Conservation (phyloP, 495 filamentous ascomycete genomes). For the Penicillium salamii region DNA sequence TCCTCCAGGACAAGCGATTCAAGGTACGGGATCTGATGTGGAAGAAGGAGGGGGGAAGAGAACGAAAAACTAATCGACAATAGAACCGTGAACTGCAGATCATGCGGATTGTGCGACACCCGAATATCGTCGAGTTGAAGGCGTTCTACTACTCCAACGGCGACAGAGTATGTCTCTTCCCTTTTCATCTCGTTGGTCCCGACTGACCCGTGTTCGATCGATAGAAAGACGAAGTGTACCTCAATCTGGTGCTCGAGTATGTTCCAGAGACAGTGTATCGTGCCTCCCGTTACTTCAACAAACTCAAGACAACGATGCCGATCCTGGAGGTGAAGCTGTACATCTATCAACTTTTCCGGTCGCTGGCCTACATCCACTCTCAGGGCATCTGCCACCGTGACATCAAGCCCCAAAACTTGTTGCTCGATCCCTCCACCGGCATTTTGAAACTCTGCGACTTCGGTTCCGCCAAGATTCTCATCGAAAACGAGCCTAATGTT, state of each 20-base stretch:
- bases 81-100: constrained; percentile 99
- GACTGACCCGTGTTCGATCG: constrained; percentile 14
- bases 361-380: constrained; percentile 97
- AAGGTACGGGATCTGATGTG: constrained; percentile 75
- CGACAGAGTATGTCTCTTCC: constrained; percentile 72
- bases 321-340: constrained; percentile 98
- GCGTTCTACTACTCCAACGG: constrained; percentile 99
- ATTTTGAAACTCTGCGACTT: constrained; percentile 98
- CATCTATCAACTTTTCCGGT: constrained; percentile 98
- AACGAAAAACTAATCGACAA: constrained; percentile 30
- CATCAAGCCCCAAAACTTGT: constrained; percentile 97
- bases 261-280: constrained; percentile 98
- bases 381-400: constrained; percentile 99
- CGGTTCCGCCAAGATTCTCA: constrained; percentile 96
- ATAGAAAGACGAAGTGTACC: constrained; percentile 98
- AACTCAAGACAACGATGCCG: constrained; percentile 99
- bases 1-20: constrained; percentile 98
- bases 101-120: constrained; percentile 98
- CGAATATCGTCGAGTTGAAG: constrained; percentile 97
- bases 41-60: too few relatives aligned
- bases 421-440: constrained; percentile 85
- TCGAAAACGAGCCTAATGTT: constrained; percentile 98
- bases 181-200: not conserved
- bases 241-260: constrained; percentile 97
- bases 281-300: constrained; percentile 98